phyloP scores from a whole-genome alignment of 1,139 yeast species.

The Geotrichum klebahnii region DNA sequence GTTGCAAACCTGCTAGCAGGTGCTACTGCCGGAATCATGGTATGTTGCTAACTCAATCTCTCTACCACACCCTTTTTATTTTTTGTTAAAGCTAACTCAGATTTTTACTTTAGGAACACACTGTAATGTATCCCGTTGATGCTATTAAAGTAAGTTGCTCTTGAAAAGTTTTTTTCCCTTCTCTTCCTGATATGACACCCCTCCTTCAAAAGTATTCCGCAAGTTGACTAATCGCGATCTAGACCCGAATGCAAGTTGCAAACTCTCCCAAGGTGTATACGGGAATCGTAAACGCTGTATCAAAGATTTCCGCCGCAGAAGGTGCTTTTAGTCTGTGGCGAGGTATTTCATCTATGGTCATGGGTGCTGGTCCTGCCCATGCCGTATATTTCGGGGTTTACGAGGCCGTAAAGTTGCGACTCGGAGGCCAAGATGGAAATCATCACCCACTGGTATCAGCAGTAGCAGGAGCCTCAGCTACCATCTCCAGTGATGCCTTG shows the following conservation, averaged over 20 bases:
- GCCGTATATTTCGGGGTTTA: slow-evolving; percentile 98
- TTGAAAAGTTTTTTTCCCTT: too few relatives aligned
- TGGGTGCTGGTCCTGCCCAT: slow-evolving; percentile 99
- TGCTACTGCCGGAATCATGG: slow-evolving; percentile 91
- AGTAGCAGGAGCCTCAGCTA: slow-evolving; percentile 86
- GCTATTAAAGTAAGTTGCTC: slow-evolving; percentile 58
- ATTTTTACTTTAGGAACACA: slow-evolving; percentile 70
- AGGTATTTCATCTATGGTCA: slow-evolving; percentile 85
- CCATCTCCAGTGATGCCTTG: slow-evolving; percentile 86
- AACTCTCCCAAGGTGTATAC: slow-evolving; percentile 42
- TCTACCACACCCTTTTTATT: too few relatives aligned
- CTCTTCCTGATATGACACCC: too few relatives aligned
- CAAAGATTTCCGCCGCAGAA: slow-evolving; percentile 78
- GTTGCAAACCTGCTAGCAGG: slow-evolving; percentile 87
- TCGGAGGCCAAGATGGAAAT: slow-evolving; percentile 46
- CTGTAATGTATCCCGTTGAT: slow-evolving; percentile 94
- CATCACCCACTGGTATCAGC: slow-evolving; percentile 81
- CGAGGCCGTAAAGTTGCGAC: slow-evolving; percentile 70
- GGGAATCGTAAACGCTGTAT: slow-evolving; percentile 57
- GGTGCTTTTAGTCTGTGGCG: slow-evolving; percentile 90
- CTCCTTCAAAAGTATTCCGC: too few relatives aligned
- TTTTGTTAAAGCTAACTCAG: background rate
- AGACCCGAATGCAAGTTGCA: slow-evolving; percentile 87
- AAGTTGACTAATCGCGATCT: background rate
- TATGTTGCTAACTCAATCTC: too few relatives aligned